Evolutionary conservation across 352 stramenopile species (phyloP).

Genomic region (Pythium chondricola): DNA sequence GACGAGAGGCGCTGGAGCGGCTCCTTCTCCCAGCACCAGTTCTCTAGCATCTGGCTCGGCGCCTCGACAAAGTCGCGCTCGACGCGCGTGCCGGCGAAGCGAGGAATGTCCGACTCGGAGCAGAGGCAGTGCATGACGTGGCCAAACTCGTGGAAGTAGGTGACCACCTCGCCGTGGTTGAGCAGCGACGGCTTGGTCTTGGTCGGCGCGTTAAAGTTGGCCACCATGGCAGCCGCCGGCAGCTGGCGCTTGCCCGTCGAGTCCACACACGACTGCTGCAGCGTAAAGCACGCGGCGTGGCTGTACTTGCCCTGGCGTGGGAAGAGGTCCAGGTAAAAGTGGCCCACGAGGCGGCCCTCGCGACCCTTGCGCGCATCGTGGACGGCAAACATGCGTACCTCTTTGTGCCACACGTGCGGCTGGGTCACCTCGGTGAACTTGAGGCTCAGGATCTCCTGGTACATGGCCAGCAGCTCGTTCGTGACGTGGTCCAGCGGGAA

Average conservation of each 20-base stretch:
- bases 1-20: conserved; percentile 80
- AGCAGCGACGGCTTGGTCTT: conserved; percentile 77
- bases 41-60: conserved; percentile 90
- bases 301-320: conserved; percentile 83
- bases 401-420: conserved; percentile 83
- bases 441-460: conserved; percentile 83
- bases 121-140: conserved; percentile 90
- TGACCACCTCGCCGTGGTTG: conserved; percentile 82
- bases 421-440: conserved; percentile 77
- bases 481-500: conserved; percentile 87
- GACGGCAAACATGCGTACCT: conserved; percentile 85
- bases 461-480: conserved; percentile 78
- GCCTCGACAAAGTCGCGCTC: conserved; percentile 88
- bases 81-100: conserved; percentile 70
- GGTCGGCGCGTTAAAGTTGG: conserved; percentile 83
- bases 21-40: conserved; percentile 88
- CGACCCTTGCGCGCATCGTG: conserved; percentile 57
- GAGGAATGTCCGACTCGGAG: conserved; percentile 70
- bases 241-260: conserved; percentile 46
- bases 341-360: conserved; percentile 54
- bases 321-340: conserved; percentile 89
- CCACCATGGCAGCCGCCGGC: conserved; percentile 85
- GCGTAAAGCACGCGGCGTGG: conserved; percentile 85
- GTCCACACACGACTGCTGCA: conserved; percentile 75
- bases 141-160: conserved; percentile 88